Evolutionary conservation across 208 protist genomes (phyloP).

Genomic region (Leptomonas pyrrhocoris): DNA sequence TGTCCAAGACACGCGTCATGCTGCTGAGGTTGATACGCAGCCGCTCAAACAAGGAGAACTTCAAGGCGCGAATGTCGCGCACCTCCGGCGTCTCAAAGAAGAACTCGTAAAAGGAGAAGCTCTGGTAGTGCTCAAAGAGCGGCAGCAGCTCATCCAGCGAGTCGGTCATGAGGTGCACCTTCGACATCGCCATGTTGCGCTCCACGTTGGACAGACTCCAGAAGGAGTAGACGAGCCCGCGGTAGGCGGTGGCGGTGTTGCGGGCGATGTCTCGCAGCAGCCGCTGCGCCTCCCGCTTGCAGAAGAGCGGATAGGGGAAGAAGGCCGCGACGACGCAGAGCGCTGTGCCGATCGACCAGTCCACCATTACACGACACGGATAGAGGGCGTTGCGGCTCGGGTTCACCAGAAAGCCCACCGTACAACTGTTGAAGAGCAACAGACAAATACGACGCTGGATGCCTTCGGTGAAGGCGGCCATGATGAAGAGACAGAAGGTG

Average conservation of each 20-base stretch:
- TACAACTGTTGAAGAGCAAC: conserved; percentile 89
- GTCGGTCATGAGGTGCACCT: conserved; percentile 69
- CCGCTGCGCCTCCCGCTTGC: conserved; percentile 61
- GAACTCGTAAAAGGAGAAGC: conserved; percentile 82
- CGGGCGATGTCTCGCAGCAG: conserved; percentile 51
- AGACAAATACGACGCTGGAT: conserved; percentile 79
- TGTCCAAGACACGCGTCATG: conserved; percentile 83
- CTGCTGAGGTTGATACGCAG: conserved; percentile 81
- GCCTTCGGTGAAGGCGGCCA: conserved; percentile 76
- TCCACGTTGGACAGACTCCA: conserved; percentile 85
- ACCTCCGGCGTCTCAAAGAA: conserved; percentile 74
- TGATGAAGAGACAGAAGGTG: conserved; percentile 75
- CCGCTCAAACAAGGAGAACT: conserved; percentile 66
- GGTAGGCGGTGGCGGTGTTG: conserved; percentile 75
- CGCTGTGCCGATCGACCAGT: conserved; percentile 84
- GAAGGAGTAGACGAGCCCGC: conserved; percentile 79
- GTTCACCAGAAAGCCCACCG: conserved; percentile 67
- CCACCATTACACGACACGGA: conserved; percentile 82
- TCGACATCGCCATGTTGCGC: conserved; percentile 87
- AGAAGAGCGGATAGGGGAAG: conserved; percentile 83
- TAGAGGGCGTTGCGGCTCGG: conserved; percentile 36
- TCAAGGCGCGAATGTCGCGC: conserved; percentile 67
- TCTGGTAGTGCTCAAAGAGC: conserved; percentile 64
- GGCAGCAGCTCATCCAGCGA: conserved; percentile 70
- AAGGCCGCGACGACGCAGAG: conserved; percentile 74